Evolutionary conservation across 2,329 filamentous ascomycete species (phyloP).

Genomic region (Botrytis aclada): DNA sequence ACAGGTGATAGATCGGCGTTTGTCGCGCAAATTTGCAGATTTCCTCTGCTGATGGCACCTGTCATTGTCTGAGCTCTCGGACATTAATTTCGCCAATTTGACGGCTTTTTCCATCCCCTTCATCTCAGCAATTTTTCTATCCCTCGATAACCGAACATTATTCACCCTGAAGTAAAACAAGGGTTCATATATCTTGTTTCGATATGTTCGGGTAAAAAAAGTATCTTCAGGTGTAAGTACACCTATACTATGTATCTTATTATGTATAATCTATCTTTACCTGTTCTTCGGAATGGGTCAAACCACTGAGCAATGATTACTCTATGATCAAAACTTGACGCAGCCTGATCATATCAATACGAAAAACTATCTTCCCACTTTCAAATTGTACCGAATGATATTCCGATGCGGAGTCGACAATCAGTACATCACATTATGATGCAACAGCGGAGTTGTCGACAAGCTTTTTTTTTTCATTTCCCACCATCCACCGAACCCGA

Average conservation of each 20-base stretch:
- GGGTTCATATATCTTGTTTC: slow-evolving; percentile 1
- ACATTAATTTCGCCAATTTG: slow-evolving; percentile 8
- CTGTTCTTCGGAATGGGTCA: not conserved
- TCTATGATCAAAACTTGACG: not conserved
- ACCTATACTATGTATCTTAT: not conserved
- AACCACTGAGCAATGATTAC: not conserved
- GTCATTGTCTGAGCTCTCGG: slow-evolving; percentile 9
- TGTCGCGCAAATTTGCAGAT: slow-evolving; percentile 9
- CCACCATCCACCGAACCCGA: not conserved
- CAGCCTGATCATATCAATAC: not conserved
- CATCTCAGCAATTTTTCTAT: not conserved
- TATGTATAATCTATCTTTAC: not conserved
- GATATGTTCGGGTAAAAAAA: not conserved
- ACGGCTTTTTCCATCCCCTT: not conserved
- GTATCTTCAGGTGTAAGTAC: not conserved
- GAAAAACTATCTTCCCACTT: not conserved
- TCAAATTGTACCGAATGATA: not conserved
- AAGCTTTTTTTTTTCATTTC: slow-evolving; percentile 12
- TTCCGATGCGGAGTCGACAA: slow-evolving; percentile 10
- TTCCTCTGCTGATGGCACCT: slow-evolving; percentile 1
- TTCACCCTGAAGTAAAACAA: not conserved
- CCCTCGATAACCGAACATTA: slow-evolving; percentile 8
- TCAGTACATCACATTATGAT: slow-evolving; percentile 7
- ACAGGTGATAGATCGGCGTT: not conserved
- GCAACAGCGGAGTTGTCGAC: slow-evolving; percentile 1